Percentiles rank a stretch among this genome's conserved stretches.
phyloP scores from a whole-genome alignment of 2,329 filamentous ascomycete species.

The Stachybotrys elegans region DNA sequence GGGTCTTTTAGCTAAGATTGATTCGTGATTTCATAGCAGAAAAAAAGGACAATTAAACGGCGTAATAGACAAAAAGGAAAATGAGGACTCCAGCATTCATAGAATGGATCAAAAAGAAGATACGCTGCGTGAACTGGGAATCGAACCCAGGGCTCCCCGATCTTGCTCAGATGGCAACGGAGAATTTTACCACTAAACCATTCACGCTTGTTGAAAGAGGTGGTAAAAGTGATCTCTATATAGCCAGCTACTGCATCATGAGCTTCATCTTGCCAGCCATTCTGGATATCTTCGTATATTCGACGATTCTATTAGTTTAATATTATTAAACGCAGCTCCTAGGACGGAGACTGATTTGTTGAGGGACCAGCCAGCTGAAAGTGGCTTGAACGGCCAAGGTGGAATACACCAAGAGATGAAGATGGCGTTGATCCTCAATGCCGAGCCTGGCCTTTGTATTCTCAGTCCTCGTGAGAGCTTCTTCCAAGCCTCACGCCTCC shows the following conservation, averaged over 20 bases:
- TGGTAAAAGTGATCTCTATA: not conserved
- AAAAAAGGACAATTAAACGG: not conserved
- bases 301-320: too few species aligned
- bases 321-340: too few species aligned
- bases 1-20: too few species aligned
- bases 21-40: too few species aligned
- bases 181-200: slow-evolving; percentile 31
- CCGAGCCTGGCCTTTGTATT: too few species aligned
- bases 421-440: too few species aligned
- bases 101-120: slow-evolving; percentile 6
- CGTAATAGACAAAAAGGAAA: not conserved
- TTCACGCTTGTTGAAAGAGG: slow-evolving; percentile 23
- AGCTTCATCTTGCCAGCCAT: slow-evolving; percentile 2
- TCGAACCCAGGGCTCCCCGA: slow-evolving; percentile 29
- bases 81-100: not conserved
- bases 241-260: not conserved
- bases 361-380: too few species aligned
- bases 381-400: too few species aligned
- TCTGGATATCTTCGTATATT: slow-evolving; percentile 8
- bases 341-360: too few species aligned
- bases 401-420: too few species aligned
- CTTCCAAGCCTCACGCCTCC: too few species aligned
- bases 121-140: slow-evolving; percentile 25
- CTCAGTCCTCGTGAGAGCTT: too few species aligned
- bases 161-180: slow-evolving; percentile 25